Evolutionary conservation across 345 rosid genomes (phyloP).

Genomic region (Passiflora organensis): DNA sequence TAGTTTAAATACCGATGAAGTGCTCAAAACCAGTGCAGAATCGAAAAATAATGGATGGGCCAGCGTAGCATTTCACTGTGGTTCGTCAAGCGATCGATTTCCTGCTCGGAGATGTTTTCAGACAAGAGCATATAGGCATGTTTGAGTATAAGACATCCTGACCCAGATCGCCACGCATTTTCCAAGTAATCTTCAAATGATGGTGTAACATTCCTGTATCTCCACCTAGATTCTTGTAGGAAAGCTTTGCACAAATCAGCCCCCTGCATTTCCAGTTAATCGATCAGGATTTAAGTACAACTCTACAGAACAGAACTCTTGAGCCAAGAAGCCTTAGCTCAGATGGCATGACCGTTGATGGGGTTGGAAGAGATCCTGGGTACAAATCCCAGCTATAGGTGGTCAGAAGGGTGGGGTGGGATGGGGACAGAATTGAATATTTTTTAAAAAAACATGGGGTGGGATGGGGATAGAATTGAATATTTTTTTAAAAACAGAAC

Average conservation of each 20-base stretch:
- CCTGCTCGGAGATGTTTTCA: constrained; percentile 9
- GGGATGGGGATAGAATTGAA: too few species aligned
- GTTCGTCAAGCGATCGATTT: constrained; percentile 16
- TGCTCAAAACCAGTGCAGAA: constrained; percentile 36
- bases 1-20: constrained; percentile 34
- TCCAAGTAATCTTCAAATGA: constrained; percentile 35
- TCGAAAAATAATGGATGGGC: constrained; percentile 33
- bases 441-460: too few species aligned
- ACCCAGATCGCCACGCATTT: constrained; percentile 33
- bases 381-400: too few species aligned
- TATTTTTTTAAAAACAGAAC: too few species aligned
- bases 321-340: too few species aligned
- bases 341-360: too few species aligned
- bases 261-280: constrained; percentile 25
- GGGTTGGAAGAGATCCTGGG: too few species aligned
- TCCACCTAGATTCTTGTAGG: constrained; percentile 43
- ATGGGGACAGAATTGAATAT: too few species aligned
- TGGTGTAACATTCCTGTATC: constrained; percentile 17
- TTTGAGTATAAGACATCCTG: constrained; percentile 22
- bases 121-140: constrained; percentile 25
- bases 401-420: too few species aligned
- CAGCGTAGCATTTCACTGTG: constrained; percentile 27
- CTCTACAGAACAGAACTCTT: too few species aligned
- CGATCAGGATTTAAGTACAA: too few species aligned
- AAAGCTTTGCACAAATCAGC: constrained; percentile 38